Base-by-base conservation (phyloP, 2,329 filamentous ascomycete genomes). In the Geosmithia putterillii region DNA sequence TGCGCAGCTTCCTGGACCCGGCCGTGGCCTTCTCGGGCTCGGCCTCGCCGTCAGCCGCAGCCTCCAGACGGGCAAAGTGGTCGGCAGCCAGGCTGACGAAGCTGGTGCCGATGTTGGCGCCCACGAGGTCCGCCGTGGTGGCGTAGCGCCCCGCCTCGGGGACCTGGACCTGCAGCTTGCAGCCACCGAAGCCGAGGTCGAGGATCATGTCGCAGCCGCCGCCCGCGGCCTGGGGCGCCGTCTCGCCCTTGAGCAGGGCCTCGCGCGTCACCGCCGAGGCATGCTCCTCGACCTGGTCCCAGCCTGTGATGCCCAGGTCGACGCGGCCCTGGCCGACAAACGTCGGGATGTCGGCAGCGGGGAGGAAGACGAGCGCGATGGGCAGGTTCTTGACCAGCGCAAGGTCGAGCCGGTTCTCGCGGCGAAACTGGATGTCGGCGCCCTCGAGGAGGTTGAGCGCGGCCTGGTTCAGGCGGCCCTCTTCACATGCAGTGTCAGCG, bases 301-400 rank as follows among this genome's bases (percentile, higher is more conserved):
- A 78, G 42, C 92, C 92, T 0, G 92, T 96, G 59, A 98, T 98
- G 49, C 92, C 92, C 15, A 98, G 72, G 58, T 95, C 89, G 40
- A 95, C 87, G 48, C 83, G 82, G 46, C 92, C 92, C 66, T 96
- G 89, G 45, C 90, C 90, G 40, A 98, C 89, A 58, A 96, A 96
- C 35, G 88, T 95, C 5, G 92, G 92, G 58, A 98, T 98, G 61
- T 98, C 92, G 52, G 88, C 89, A 34, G 90, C 92, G 23, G 92
- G 92, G 21, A 98, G 83, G 71, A 98, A 98, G 58, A 98, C 81
- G 47, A 98, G 84, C 15, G 92, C 92, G 54, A 98, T 87, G 32
- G 86, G 86, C 22, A 92, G 79, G 67, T 98, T 98, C 72, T 95
- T 94, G 59, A 96, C 92, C 21, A 98, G 81, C 15, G 92, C 92